Base-by-base conservation (phyloP, 2,329 filamentous ascomycete genomes). In the Fusarium agapanthi region DNA sequence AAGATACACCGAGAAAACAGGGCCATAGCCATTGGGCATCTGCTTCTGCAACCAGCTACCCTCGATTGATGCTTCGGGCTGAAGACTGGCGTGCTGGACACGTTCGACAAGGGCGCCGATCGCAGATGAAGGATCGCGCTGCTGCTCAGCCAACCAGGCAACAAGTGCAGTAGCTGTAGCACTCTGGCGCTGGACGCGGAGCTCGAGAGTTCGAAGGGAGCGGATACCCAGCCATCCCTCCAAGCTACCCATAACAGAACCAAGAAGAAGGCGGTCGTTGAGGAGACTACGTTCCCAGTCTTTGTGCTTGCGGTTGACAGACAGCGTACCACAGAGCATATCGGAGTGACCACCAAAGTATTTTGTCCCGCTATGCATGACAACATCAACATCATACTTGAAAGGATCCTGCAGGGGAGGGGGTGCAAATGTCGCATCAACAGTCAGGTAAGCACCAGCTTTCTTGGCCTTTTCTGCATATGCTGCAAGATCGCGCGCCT, bases 331-430 rank as follows among this genome's bases (percentile, higher is more conserved):
- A 79, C 93, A 97, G 11, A 98, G 89, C 87, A 98, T 88, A 83
- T 99, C 96, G 73, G 92, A 95, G 83, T 99, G 96, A 1, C 96
- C 96, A 26, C 96, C 96, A 74, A 99, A 90, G 83, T 98, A 99
- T 86, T 98, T 99, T 24, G 95, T 97, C 7, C 95, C 96, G 57
- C 89, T 92, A 83, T 99, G 96, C 93, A 98, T 93, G 38, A 97
- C 89, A 2, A 95, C 83, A 82, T 98, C 95, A 34, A 92, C 94
- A 51, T 94, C 95, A 80, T 88, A 92, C 34, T 81, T 79, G 77
- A 98, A 96, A 1, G 96, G 95, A 77, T 98, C 93, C 80, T 94
- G 92, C 65, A 99, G 85, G 34, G 94, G 93, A 37, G 96, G 96
- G 44, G 96, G 96, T 7, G 91, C 96, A 82, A 99, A 98, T 0